Evolutionary conservation across 768 basidiomycete genomes (phyloP), one percentile per base, ranked within the genome.

Genomic region (Phanerodontia chrysosporium): DNA sequence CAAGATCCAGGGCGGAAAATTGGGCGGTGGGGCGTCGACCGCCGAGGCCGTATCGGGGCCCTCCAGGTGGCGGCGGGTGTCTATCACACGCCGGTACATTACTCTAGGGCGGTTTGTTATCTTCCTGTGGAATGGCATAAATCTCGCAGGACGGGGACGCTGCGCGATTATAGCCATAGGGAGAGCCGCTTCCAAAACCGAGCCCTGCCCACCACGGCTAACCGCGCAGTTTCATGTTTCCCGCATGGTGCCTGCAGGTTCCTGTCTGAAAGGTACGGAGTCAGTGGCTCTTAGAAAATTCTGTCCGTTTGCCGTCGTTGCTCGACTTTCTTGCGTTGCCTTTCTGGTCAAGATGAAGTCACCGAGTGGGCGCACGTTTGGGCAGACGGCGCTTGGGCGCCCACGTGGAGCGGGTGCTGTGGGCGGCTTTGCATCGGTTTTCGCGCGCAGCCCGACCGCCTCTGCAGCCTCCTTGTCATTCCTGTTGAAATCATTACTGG

Each of bases 141-240:
- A 59, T 59, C 49, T 51, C 58, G 51, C 58, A 59, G 39, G 5
- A 25, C 25, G 27, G 27, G 24, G 27, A 30, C 36, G 42, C 49
- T 59, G 58, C 35, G 58, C 51, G 51, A 59, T 59, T 45, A 45
- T 59, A 28, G 58, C 58, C 36, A 59, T 59, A 59, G 58, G 58
- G 25, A 49, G 32, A 36, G 52, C 30, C n/a, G 14, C 52, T 24
- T 36, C 52, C 36, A 39, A 16, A 51, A 51, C 16, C 16, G 49
- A 14, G 16, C n/a, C 12, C 49, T 9, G 22, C 49, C 27, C 29
- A 21, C 27, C 3, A 29, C 8, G 49, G 49, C 9, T 29, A 30
- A 13, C 49, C 49, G 29, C 29, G n/a, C 12, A 32, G 49, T 32
- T 29, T 48, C 46, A 48, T 24, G 27, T 28, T 16, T 6, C 46